Evolutionary conservation across 148 eudicot species (phyloP).

Genomic region (Pharnaceum exiguum): DNA sequence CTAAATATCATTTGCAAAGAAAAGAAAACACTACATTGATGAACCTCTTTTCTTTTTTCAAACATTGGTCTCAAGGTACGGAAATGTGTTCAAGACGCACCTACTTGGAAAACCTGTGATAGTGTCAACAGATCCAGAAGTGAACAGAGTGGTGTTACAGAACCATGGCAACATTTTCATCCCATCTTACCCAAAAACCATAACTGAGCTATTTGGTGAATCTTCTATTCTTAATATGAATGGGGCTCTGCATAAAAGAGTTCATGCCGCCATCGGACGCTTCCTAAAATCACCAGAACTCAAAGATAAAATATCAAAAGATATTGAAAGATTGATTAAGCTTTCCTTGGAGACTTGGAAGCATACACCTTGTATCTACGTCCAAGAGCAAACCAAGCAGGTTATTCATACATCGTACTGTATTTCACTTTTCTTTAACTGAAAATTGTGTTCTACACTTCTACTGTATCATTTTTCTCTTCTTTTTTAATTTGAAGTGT

Average conservation of each 20-base stretch:
- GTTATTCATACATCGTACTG: slow-evolving; percentile 28
- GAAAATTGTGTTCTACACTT: not conserved
- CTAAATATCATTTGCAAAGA: not conserved
- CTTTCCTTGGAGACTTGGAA: slow-evolving; percentile 50
- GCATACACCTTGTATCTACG: slow-evolving; percentile 27
- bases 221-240: slow-evolving; percentile 70
- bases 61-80: slow-evolving; percentile 47
- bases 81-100: slow-evolving; percentile 78
- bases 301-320: slow-evolving; percentile 49
- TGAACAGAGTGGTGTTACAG: slow-evolving; percentile 61
- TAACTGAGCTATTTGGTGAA: slow-evolving; percentile 68
- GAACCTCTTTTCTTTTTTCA: not conserved
- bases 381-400: slow-evolving; percentile 85
- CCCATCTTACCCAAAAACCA: slow-evolving; percentile 78
- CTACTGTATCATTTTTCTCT: not conserved
- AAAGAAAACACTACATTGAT: not conserved
- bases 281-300: slow-evolving; percentile 70
- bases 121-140: slow-evolving; percentile 83
- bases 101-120: slow-evolving; percentile 72
- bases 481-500: not conserved
- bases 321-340: slow-evolving; percentile 51
- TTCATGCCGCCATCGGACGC: slow-evolving; percentile 65
- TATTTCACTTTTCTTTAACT: not conserved
- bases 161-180: slow-evolving; percentile 69
- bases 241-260: slow-evolving; percentile 54